Evolutionary conservation across 2,329 filamentous ascomycete genomes (phyloP).

Genomic region (Paramyrothecium sp.): DNA sequence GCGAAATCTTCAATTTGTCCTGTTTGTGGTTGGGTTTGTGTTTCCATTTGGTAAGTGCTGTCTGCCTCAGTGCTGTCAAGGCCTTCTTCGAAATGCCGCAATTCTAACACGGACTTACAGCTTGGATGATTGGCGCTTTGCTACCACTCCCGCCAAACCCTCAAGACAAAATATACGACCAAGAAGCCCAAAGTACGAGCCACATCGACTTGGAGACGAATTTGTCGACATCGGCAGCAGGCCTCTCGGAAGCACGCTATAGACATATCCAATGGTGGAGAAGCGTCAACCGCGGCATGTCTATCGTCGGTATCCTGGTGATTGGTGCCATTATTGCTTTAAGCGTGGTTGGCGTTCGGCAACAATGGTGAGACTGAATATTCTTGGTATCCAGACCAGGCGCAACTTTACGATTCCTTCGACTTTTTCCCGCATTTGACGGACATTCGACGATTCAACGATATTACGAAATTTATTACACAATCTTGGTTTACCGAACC

Average conservation of each 20-base stretch:
- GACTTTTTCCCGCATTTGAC: background rate
- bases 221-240: constrained; percentile 28
- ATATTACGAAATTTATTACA: constrained; percentile 2
- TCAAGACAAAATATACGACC: constrained; percentile 48
- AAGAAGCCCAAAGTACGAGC: constrained; percentile 35
- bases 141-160: constrained; percentile 67
- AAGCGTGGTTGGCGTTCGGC: constrained; percentile 48
- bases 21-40: constrained; percentile 76
- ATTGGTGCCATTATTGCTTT: constrained; percentile 51
- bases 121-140: constrained; percentile 78
- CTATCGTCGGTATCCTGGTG: constrained; percentile 52
- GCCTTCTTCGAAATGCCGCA: too few relatives aligned
- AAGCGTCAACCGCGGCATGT: constrained; percentile 58
- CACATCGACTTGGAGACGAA: constrained; percentile 36
- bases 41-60: constrained; percentile 64
- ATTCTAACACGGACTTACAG: constrained; percentile 34
- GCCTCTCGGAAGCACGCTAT: constrained; percentile 43
- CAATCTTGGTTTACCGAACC: background rate
- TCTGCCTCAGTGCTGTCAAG: too few relatives aligned
- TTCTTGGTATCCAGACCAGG: too few relatives aligned
- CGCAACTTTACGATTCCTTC: background rate
- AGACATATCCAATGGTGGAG: constrained; percentile 60
- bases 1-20: constrained; percentile 70
- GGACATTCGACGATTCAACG: constrained; percentile 22
- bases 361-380: constrained; percentile 40